Evolutionary conservation across 345 rosid species (phyloP).

Genomic region (Iberis pinnata): DNA sequence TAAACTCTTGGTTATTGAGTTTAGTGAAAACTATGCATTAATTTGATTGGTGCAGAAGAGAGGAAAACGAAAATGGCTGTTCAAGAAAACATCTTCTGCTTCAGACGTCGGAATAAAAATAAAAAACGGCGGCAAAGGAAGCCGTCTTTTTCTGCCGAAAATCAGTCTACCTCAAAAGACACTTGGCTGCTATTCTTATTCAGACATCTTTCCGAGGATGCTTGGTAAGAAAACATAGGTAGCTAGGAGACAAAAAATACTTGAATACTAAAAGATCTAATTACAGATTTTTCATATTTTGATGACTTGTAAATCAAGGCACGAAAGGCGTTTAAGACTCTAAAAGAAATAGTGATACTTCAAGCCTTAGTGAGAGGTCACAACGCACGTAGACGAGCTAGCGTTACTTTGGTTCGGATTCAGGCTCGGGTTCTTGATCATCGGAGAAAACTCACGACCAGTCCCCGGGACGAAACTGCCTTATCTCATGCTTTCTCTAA

Average conservation of each 20-base stretch:
- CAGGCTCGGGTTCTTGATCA: slow-evolving; percentile 60
- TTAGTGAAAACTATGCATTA: not conserved
- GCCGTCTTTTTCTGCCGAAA: slow-evolving; percentile 43
- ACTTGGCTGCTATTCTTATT: slow-evolving; percentile 59
- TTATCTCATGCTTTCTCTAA: slow-evolving; percentile 54
- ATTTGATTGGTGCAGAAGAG: slow-evolving; percentile 45
- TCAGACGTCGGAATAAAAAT: not conserved
- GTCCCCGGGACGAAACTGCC: slow-evolving; percentile 34
- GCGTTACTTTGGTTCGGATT: slow-evolving; percentile 53
- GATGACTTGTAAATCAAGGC: slow-evolving; percentile 45
- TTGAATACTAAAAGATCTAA: too few species aligned
- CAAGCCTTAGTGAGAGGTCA: slow-evolving; percentile 93
- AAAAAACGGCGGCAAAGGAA: slow-evolving; percentile 40
- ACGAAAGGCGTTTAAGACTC: slow-evolving; percentile 63
- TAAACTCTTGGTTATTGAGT: too few species aligned
- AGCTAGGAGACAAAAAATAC: too few species aligned
- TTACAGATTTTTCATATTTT: slow-evolving; percentile 13
- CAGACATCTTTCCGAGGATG: slow-evolving; percentile 81
- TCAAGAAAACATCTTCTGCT: slow-evolving; percentile 41
- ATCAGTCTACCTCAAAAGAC: slow-evolving; percentile 41
- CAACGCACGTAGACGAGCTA: slow-evolving; percentile 67
- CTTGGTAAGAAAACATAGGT: slow-evolving; percentile 41
- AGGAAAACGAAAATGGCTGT: slow-evolving; percentile 61
- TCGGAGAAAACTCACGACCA: slow-evolving; percentile 41
- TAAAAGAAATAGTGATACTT: slow-evolving; percentile 71